Conservation (phyloP, 2,329 filamentous ascomycete genomes). For the Cladophialophora psammophila region DNA sequence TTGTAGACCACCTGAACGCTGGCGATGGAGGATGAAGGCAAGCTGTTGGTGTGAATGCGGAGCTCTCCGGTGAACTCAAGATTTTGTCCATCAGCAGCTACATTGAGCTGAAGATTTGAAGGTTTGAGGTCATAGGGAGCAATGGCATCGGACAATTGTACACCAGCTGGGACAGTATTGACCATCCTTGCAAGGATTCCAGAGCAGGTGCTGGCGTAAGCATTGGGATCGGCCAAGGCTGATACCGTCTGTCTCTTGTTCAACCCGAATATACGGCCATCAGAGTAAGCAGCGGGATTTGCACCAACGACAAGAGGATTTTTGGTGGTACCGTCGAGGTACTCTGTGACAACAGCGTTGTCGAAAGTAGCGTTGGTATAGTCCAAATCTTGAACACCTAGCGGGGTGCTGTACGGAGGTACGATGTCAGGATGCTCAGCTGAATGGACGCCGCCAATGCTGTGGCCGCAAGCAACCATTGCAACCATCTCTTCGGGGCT, state of each 20-base stretch:
- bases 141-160: constrained; percentile 34
- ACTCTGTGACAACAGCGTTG: constrained; percentile 45
- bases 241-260: constrained; percentile 46
- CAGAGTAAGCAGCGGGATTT: constrained; percentile 45
- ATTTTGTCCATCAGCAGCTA: constrained; percentile 57
- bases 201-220: constrained; percentile 28
- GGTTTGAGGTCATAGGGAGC: constrained; percentile 33
- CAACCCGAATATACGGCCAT: constrained; percentile 44
- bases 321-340: constrained; percentile 43
- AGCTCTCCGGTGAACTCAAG: constrained; percentile 64
- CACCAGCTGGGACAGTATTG: constrained; percentile 35
- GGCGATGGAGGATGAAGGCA: constrained; percentile 53
- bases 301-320: constrained; percentile 37
- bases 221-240: constrained; percentile 36
- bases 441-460: constrained; percentile 47
- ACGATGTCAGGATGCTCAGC: constrained; percentile 46
- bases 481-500: constrained; percentile 40
- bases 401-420: constrained; percentile 40
- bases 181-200: constrained; percentile 35
- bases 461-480: constrained; percentile 48
- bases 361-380: constrained; percentile 42
- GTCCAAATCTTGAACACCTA: constrained; percentile 42
- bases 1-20: constrained; percentile 64
- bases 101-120: constrained; percentile 33
- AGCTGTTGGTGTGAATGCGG: constrained; percentile 62